These are phyloP conservation scores for Melianthus villosus DNA, from an alignment of 441 rosid genomes.

Conservation along the genomic window DNA sequence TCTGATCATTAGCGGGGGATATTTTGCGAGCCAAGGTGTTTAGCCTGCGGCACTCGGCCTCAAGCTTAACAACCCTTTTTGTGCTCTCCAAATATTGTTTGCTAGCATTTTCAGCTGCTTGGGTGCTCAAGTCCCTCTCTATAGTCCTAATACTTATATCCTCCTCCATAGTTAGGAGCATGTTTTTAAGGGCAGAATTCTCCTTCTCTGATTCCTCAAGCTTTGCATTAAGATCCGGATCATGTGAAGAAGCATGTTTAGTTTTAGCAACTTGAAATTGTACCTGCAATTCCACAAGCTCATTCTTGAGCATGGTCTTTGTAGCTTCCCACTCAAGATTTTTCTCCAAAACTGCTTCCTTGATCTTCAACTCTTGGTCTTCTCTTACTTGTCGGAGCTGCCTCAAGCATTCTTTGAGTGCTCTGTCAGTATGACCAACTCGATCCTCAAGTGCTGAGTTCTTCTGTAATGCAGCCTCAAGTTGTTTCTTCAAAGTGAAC, in stretches of 20 bases:
- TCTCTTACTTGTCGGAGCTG: constrained; percentile 80
- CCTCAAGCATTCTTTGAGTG: constrained; percentile 85
- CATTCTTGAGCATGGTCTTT: constrained; percentile 38
- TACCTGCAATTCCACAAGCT: constrained; percentile 27
- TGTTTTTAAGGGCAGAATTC: constrained; percentile 34
- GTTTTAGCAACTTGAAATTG: constrained; percentile 21
- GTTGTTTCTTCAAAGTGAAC: constrained; percentile 38
- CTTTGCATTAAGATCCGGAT: constrained; percentile 26
- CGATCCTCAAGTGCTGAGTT: constrained; percentile 54
- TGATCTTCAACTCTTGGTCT: constrained; percentile 55
- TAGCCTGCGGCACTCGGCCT: constrained; percentile 61
- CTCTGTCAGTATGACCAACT: constrained; percentile 69
- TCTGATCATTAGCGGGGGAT: constrained; percentile 21
- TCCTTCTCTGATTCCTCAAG: constrained; percentile 45
- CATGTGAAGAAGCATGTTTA: constrained; percentile 17
- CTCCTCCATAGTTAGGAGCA: constrained; percentile 36
- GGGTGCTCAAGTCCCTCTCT: constrained; percentile 65
- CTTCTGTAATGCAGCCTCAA: constrained; percentile 36
- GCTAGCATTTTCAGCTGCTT: constrained; percentile 79
- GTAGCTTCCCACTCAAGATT: constrained; percentile 40
- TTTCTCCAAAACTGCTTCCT: constrained; percentile 36
- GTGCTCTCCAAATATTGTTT: constrained; percentile 68
- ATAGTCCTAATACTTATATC: constrained; percentile 40
- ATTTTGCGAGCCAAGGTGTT: constrained; percentile 38
- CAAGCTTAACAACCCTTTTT: constrained; percentile 59